Evolutionary conservation across 768 basidiomycete genomes (phyloP).

Genomic region (Pisolithus marmoratus): DNA sequence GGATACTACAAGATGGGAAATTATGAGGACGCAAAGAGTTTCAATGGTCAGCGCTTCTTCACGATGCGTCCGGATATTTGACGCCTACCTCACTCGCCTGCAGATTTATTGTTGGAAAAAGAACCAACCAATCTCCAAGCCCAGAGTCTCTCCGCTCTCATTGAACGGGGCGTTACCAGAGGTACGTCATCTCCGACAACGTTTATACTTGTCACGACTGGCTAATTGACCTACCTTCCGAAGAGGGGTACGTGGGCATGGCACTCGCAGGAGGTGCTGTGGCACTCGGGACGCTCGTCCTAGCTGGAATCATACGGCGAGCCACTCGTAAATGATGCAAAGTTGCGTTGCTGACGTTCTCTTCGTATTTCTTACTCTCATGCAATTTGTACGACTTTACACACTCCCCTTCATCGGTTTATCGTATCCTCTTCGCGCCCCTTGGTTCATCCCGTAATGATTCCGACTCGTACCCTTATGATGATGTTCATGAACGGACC

Average conservation of each 20-base stretch:
- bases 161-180: conserved; percentile 78
- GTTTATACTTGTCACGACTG: background rate
- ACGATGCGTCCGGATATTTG: background rate
- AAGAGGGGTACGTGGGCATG: conserved; percentile 99
- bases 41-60: conserved; percentile 66
- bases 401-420: conserved; percentile 1
- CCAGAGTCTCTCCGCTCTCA: conserved; percentile 76
- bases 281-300: conserved; percentile 69
- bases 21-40: conserved; percentile 85
- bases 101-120: conserved; percentile 82
- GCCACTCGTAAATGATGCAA: conserved; percentile 44
- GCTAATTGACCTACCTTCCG: background rate
- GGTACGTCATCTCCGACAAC: conserved; percentile 40
- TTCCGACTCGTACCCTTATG: background rate
- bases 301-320: conserved; percentile 82
- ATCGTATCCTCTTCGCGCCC: conserved; percentile 8
- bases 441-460: conserved; percentile 24
- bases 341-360: conserved; percentile 10
- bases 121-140: conserved; percentile 94
- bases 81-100: background rate
- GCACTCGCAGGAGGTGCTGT: conserved; percentile 89
- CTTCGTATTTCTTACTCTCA: conserved; percentile 5
- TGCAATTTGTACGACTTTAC: conserved; percentile 1
- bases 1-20: conserved; percentile 97
- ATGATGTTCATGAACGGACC: no score